Evolutionary conservation across 805 yeast species (phyloP).

Genomic region (Yarrowia yakushimensis): DNA sequence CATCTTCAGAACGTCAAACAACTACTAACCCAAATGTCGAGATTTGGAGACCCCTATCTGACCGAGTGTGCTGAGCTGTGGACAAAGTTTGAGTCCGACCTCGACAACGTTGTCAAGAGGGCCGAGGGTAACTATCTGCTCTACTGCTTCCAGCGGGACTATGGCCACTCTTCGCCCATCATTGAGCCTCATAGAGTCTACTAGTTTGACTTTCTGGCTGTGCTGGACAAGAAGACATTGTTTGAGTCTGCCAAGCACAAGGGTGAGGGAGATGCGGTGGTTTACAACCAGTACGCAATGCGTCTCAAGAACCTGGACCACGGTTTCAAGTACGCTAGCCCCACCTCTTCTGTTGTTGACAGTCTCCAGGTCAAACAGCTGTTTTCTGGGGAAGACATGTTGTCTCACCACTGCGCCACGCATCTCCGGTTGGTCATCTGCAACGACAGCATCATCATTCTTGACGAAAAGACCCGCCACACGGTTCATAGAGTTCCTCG

Average conservation of each 20-base stretch:
- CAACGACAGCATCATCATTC: conserved; percentile 6
- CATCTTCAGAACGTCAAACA: neutral
- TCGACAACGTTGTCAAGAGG: neutral
- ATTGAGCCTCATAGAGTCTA: neutral
- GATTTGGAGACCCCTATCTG: conserved; percentile 3
- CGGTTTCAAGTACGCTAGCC: neutral
- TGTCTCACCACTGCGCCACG: conserved; percentile 5
- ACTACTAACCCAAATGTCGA: conserved; percentile 1
- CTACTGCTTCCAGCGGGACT: conserved; percentile 4
- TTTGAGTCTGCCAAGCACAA: conserved; percentile 6
- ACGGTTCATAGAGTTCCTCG: conserved; percentile 6
- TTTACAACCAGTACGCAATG: neutral
- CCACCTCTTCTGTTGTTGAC: neutral
- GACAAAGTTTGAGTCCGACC: conserved; percentile 1
- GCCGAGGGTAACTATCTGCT: conserved; percentile 6
- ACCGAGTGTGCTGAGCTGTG: neutral
- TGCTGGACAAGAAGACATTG: neutral
- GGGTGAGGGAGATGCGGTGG: neutral
- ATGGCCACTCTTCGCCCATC: neutral
- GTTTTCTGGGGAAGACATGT: neutral
- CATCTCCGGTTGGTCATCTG: neutral
- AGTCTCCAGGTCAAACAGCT: neutral
- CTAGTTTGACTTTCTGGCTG: conserved; percentile 1
- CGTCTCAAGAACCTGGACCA: neutral
- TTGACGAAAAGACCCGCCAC: neutral